Percentiles rank a stretch among this genome's conserved stretches.
These are phyloP conservation scores for Cryptococcus sp. DNA, from an alignment of 1,284 basidiomycete genomes.

Conservation along the genomic window DNA sequence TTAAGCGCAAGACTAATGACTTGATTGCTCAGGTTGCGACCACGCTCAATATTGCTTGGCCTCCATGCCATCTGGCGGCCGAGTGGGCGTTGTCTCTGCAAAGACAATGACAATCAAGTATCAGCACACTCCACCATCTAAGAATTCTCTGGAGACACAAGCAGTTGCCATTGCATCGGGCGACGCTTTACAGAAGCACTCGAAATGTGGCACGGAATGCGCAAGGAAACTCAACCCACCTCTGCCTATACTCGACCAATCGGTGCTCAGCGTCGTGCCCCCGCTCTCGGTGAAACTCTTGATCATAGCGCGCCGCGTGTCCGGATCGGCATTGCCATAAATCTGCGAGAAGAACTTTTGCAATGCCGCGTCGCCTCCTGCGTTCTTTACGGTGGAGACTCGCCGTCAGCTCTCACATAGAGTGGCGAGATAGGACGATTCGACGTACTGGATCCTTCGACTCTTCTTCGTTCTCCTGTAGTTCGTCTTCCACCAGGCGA, in stretches of 20 bases:
- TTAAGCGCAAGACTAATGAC: no score
- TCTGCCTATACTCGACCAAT: constrained; percentile 85
- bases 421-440: background rate
- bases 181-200: background rate
- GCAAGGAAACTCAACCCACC: constrained; percentile 54
- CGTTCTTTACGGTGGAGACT: constrained; percentile 24
- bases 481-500: constrained; percentile 41
- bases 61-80: constrained; percentile 78
- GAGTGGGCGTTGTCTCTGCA: constrained; percentile 57
- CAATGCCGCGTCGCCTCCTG: constrained; percentile 47
- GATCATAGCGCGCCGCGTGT: constrained; percentile 89
- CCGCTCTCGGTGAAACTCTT: constrained; percentile 91
- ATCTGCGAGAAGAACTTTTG: constrained; percentile 59
- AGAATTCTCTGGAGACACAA: background rate
- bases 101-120: background rate
- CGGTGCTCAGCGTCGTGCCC: constrained; percentile 87
- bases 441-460: constrained; percentile 26
- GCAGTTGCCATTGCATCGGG: background rate
- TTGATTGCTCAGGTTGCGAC: background rate
- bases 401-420: background rate
- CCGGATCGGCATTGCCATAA: constrained; percentile 80
- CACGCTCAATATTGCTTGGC: constrained; percentile 61
- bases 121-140: background rate
- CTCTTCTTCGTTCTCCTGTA: constrained; percentile 33
- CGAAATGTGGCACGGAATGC: constrained; percentile 19